Evolutionary conservation across 768 basidiomycete genomes (phyloP).

Genomic region (Phanerodontia chrysosporium): DNA sequence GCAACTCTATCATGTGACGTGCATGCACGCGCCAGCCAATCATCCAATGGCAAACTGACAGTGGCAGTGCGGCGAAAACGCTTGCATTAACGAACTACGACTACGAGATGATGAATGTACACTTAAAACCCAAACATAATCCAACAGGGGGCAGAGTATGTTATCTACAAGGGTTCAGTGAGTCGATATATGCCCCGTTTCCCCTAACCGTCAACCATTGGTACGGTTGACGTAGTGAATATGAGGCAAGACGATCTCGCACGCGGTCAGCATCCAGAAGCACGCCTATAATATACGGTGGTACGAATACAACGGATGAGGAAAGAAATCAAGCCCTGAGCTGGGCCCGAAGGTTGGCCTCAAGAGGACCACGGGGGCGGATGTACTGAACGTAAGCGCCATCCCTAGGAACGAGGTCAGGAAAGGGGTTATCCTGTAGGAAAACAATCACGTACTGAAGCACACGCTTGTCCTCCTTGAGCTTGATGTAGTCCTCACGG

Average conservation of each 20-base stretch:
- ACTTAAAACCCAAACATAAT: neutral
- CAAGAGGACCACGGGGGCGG: conserved; percentile 80
- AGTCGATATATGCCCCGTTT: conserved; percentile 70
- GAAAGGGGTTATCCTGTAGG: conserved; percentile 8
- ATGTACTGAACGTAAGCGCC: conserved; percentile 96
- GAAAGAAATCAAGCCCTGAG: conserved; percentile 55
- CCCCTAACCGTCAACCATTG: conserved; percentile 70
- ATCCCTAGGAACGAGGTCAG: conserved; percentile 48
- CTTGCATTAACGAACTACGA: no score
- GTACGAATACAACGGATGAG: conserved; percentile 26
- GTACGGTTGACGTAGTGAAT: conserved; percentile 72
- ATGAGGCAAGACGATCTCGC: conserved; percentile 41
- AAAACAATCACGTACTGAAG: conserved; percentile 58
- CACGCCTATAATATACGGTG: conserved; percentile 14
- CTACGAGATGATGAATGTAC: neutral
- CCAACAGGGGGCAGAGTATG: neutral
- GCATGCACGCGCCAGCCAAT: neutral
- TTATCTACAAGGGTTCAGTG: conserved; percentile 1
- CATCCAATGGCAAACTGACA: no score
- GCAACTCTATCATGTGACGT: no score
- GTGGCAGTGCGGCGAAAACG: no score
- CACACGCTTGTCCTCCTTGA: conserved; percentile 89
- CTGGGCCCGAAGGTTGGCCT: conserved; percentile 81
- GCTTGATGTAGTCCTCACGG: conserved; percentile 81
- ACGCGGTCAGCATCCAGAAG: neutral